A percentile compares a stretch with the other conserved stretches of the same genome.
Conservation (phyloP, 352 stramenopile species). For the Phytophthora megakarya region DNA sequence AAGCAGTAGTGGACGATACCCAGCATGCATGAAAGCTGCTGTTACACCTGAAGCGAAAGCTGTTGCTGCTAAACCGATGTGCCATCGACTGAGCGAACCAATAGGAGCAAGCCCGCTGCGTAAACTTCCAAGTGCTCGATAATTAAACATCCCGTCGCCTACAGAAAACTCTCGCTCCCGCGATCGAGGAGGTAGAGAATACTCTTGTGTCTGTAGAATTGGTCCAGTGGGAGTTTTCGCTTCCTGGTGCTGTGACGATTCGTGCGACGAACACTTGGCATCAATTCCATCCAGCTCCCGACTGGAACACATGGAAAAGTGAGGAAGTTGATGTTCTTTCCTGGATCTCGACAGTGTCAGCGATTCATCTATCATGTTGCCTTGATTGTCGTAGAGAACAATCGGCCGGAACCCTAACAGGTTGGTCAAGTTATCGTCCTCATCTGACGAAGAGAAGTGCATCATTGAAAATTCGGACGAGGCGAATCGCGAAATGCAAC, state of each 20-base stretch:
- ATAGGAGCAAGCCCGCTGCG: slow-evolving; percentile 44
- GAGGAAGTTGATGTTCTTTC: slow-evolving; percentile 23
- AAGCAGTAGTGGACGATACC: slow-evolving; percentile 51
- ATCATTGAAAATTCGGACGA: slow-evolving; percentile 14
- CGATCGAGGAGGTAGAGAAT: slow-evolving; percentile 9
- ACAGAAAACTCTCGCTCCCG: slow-evolving; percentile 29
- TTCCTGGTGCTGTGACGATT: slow-evolving; percentile 6
- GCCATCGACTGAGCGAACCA: slow-evolving; percentile 37
- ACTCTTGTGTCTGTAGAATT: neutral
- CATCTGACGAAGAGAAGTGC: neutral
- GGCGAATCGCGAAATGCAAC: neutral
- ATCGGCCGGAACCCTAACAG: slow-evolving; percentile 31
- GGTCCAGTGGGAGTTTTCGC: neutral
- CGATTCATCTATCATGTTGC: slow-evolving; percentile 31
- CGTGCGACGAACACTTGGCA: slow-evolving; percentile 15
- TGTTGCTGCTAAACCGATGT: slow-evolving; percentile 49
- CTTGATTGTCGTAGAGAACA: slow-evolving; percentile 28
- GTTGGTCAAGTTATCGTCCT: slow-evolving; percentile 18
- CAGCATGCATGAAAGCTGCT: slow-evolving; percentile 39
- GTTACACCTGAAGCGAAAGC: slow-evolving; percentile 36
- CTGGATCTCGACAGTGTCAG: slow-evolving; percentile 32
- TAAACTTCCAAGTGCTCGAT: slow-evolving; percentile 50
- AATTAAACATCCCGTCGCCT: slow-evolving; percentile 53
- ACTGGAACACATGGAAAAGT: slow-evolving; percentile 28
- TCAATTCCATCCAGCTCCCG: slow-evolving; percentile 36